Evolutionary conservation across 331 rosid species (phyloP), one percentile per base, ranked within the genome.

Genomic region (Telfairia occidentalis): DNA sequence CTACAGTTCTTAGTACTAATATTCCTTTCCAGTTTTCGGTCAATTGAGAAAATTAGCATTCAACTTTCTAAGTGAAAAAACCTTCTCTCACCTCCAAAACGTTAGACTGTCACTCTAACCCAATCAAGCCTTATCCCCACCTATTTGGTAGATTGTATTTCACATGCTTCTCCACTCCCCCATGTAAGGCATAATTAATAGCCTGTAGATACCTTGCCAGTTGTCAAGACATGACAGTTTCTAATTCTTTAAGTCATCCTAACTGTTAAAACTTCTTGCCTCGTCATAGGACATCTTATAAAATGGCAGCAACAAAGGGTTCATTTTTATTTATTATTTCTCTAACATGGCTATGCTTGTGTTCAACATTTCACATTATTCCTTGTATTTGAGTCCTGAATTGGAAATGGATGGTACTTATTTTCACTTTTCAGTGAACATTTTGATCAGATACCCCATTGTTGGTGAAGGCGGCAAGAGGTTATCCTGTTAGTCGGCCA

Each of bases 381-480:
- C 74, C 21, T 69, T 23, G 15, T 15, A 53, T 37, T 35, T 74
- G 67, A 37, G 30, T 32, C 57, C 63, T 34, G 48, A 72, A 48
- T 71, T 48, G 26, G 32, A 24, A n/a, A 48, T 52, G 30, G 76
- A 19, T 18, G 63, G 76, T 50, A 63, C 61, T 72, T 74, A 29
- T 13, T 79, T 40, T 54, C 77, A 43, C 61, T 75, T 82, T 58
- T 65, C 19, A 2, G 30, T 34, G 28, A 73, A 24, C 23, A n/a
- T 81, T 50, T 38, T 70, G 15, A 38, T 82, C 80, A 94, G 98
- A 94, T 83, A 96, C 96, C 82, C 97, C 96, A 5, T 92, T 94
- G 15, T 84, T 94, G 88, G 96, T 94, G 50, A 91, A 88, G 83
- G 97, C 98, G 79, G 98, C 97, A 0, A 86, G 96, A 80, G 98